Conservation (phyloP, 257 asterid species). For the Nicotiana knightiana region DNA sequence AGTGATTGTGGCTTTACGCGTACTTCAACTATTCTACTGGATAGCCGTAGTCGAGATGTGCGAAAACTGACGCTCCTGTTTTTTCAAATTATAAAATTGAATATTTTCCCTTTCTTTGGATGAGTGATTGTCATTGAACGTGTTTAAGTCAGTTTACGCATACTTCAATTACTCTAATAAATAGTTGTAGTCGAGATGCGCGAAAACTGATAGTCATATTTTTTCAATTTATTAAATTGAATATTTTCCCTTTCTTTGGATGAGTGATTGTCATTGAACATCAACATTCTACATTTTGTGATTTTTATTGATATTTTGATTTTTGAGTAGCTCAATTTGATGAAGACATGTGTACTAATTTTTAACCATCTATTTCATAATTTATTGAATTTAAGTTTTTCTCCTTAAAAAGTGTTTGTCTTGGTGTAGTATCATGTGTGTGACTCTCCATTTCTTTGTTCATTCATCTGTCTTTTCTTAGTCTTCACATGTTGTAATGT, state of each 20-base stretch:
- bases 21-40: not conserved
- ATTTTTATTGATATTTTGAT: not conserved
- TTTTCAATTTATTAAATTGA: not conserved
- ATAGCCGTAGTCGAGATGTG: not conserved
- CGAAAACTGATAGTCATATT: accelerated
- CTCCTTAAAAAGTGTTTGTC: not conserved
- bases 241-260: not conserved
- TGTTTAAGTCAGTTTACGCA: not conserved
- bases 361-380: no score
- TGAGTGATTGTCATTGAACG: not conserved
- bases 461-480: not conserved
- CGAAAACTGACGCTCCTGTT: not conserved
- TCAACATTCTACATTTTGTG: not conserved
- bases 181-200: not conserved
- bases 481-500: not conserved
- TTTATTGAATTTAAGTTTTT: not conserved
- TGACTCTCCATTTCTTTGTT: not conserved
- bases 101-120: not conserved
- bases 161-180: not conserved
- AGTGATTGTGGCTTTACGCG: not conserved
- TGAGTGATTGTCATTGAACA: not conserved
- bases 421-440: not conserved
- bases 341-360: no score
- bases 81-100: no score
- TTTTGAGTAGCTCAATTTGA: not conserved